Evolutionary conservation across 805 yeast species (phyloP).

Genomic region (Kodamaea hsintzibuensis): DNA sequence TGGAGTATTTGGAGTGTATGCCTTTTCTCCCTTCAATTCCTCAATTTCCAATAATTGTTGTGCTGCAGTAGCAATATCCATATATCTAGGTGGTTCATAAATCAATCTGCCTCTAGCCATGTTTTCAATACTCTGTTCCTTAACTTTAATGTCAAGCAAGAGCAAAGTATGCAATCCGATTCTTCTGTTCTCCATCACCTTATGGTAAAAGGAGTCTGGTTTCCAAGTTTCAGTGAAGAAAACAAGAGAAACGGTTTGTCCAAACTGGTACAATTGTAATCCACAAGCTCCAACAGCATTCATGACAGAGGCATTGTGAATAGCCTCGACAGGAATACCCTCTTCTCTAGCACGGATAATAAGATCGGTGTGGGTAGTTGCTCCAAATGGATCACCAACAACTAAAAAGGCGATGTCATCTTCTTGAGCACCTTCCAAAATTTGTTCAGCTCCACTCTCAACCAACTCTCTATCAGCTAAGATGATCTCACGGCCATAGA

Average conservation of each 20-base stretch:
- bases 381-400: conserved; percentile 98
- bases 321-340: conserved; percentile 72
- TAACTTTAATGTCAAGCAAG: conserved; percentile 89
- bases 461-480: conserved; percentile 95
- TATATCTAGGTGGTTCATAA: conserved; percentile 96
- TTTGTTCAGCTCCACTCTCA: conserved; percentile 83
- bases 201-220: conserved; percentile 92
- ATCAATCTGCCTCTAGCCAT: conserved; percentile 89
- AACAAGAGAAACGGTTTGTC: conserved; percentile 95
- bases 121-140: conserved; percentile 93
- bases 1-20: conserved; percentile 85
- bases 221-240: conserved; percentile 95
- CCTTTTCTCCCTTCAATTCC: conserved; percentile 69
- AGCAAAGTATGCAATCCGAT: conserved; percentile 91
- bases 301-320: conserved; percentile 97
- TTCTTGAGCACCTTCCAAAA: conserved; percentile 69
- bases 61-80: conserved; percentile 90
- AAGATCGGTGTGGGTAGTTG: conserved; percentile 95
- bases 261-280: conserved; percentile 88
- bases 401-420: conserved; percentile 93
- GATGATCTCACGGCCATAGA: conserved; percentile 81
- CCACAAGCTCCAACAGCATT: conserved; percentile 99
- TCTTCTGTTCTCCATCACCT: conserved; percentile 83
- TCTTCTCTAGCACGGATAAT: conserved; percentile 88
- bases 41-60: conserved; percentile 86